A percentile compares a stretch with the other conserved stretches of the same genome.
These are phyloP conservation scores for Agaricus blazei DNA, from an alignment of 768 basidiomycete species.

Conservation along the genomic window DNA sequence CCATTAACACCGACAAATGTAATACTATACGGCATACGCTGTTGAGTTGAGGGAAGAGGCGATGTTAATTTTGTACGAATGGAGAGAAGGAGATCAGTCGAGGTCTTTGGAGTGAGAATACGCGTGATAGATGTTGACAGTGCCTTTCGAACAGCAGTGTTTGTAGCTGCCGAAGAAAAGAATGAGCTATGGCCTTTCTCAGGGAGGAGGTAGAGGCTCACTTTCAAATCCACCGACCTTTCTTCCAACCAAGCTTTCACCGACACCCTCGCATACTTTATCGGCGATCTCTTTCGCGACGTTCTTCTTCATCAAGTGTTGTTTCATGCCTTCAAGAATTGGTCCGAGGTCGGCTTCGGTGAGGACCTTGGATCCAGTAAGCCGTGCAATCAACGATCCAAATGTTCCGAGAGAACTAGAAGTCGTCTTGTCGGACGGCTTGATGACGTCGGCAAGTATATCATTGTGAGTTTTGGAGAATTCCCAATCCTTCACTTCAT, in stretches of 20 bases:
- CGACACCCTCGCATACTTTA: constrained; percentile 93
- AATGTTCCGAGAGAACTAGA: constrained; percentile 55
- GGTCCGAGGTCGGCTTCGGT: constrained; percentile 82
- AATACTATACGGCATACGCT: constrained; percentile 84
- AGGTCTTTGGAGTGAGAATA: constrained; percentile 93
- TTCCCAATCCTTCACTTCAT: constrained; percentile 77
- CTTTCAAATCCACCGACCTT: constrained; percentile 89
- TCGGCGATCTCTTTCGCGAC: constrained; percentile 95
- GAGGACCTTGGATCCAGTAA: constrained; percentile 82
- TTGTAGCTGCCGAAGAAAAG: constrained; percentile 54
- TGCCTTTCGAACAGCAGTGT: constrained; percentile 75
- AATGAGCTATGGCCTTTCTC: constrained; percentile 7
- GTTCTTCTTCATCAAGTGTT: constrained; percentile 98
- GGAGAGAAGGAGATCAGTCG: constrained; percentile 91
- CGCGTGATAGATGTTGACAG: constrained; percentile 85
- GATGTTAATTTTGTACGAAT: constrained; percentile 85
- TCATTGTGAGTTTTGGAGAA: constrained; percentile 45
- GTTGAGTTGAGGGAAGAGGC: constrained; percentile 67
- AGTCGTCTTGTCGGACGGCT: constrained; percentile 30
- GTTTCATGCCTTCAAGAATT: constrained; percentile 90
- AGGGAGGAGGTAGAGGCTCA: constrained; percentile 29
- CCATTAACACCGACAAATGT: constrained; percentile 99
- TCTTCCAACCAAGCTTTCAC: constrained; percentile 82
- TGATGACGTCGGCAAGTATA: constrained; percentile 57
- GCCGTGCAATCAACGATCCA: constrained; percentile 75